Evolutionary conservation across 768 basidiomycete genomes (phyloP).

Genomic region (Kwoniella sp.): DNA sequence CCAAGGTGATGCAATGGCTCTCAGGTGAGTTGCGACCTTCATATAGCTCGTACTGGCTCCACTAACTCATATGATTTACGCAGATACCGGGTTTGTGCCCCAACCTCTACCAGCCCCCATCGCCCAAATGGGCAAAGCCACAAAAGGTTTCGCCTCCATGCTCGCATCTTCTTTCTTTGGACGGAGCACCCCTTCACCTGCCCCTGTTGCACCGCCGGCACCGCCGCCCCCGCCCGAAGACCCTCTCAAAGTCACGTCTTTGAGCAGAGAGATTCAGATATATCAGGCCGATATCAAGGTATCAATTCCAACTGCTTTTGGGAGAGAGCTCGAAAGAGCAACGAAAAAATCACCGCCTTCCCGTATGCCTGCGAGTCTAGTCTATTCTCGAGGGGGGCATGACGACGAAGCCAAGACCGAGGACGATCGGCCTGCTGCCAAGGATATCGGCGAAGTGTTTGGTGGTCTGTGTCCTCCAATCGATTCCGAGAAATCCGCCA

Average conservation of each 20-base stretch:
- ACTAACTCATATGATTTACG: slow-evolving; percentile 22
- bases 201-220: slow-evolving; percentile 34
- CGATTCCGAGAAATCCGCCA: slow-evolving; percentile 66
- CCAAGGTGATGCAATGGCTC: slow-evolving; percentile 66
- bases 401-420: slow-evolving; percentile 60
- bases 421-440: slow-evolving; percentile 73
- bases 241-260: slow-evolving; percentile 46
- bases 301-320: slow-evolving; percentile 51
- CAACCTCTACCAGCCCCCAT: slow-evolving; percentile 49
- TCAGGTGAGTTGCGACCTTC: slow-evolving; percentile 29
- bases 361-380: slow-evolving; percentile 74
- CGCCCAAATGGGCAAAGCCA: slow-evolving; percentile 32
- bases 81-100: slow-evolving; percentile 49
- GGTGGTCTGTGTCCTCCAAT: slow-evolving; percentile 83
- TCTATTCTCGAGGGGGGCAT: slow-evolving; percentile 63
- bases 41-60: not conserved
- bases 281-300: slow-evolving; percentile 56
- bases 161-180: slow-evolving; percentile 51
- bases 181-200: slow-evolving; percentile 24
- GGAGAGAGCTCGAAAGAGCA: slow-evolving; percentile 73
- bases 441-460: slow-evolving; percentile 77
- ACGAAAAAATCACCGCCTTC: slow-evolving; percentile 93
- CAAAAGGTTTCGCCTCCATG: slow-evolving; percentile 47
- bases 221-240: slow-evolving; percentile 50
- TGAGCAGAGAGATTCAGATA: slow-evolving; percentile 45